phyloP scores from a whole-genome alignment of 176 grass and related monocot species.

The Stipa capillata region DNA sequence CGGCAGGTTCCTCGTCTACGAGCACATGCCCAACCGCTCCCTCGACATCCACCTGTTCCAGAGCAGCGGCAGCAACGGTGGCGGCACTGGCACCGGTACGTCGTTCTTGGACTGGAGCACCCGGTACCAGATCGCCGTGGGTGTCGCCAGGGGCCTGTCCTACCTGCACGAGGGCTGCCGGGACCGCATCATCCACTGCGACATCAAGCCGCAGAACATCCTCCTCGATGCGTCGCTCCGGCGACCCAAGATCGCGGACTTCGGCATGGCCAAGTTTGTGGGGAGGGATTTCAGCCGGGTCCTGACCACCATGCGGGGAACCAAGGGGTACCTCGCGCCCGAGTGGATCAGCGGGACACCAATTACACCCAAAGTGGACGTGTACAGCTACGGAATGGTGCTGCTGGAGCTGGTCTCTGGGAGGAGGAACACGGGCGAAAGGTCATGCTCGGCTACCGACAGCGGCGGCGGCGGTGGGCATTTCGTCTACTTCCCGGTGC shows the following conservation, averaged over 20 bases:
- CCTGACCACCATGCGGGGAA: slow-evolving; percentile 40
- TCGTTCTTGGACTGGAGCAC: slow-evolving; percentile 21
- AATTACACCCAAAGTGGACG: slow-evolving; percentile 36
- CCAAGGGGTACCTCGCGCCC: slow-evolving; percentile 40
- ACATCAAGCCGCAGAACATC: slow-evolving; percentile 58
- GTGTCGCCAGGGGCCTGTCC: slow-evolving; percentile 18
- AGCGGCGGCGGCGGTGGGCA: background rate
- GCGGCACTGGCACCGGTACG: no score
- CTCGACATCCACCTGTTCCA: slow-evolving; percentile 30
- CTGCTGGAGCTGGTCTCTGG: slow-evolving; percentile 34
- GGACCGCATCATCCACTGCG: slow-evolving; percentile 46
- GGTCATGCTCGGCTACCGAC: background rate
- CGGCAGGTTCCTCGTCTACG: slow-evolving; percentile 34
- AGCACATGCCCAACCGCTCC: slow-evolving; percentile 39
- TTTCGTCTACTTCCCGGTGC: background rate
- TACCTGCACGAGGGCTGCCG: slow-evolving; percentile 46
- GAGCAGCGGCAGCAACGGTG: background rate
- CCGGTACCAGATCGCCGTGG: slow-evolving; percentile 23
- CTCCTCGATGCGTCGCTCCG: slow-evolving; percentile 22
- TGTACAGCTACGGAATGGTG: slow-evolving; percentile 56
- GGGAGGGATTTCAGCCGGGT: slow-evolving; percentile 35
- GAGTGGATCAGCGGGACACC: slow-evolving; percentile 31
- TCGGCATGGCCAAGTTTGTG: slow-evolving; percentile 42
- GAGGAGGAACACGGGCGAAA: slow-evolving; percentile 1
- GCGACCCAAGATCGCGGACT: slow-evolving; percentile 36